phyloP scores from a whole-genome alignment of 495 filamentous ascomycete genomes.

The Penicillium silybi region DNA sequence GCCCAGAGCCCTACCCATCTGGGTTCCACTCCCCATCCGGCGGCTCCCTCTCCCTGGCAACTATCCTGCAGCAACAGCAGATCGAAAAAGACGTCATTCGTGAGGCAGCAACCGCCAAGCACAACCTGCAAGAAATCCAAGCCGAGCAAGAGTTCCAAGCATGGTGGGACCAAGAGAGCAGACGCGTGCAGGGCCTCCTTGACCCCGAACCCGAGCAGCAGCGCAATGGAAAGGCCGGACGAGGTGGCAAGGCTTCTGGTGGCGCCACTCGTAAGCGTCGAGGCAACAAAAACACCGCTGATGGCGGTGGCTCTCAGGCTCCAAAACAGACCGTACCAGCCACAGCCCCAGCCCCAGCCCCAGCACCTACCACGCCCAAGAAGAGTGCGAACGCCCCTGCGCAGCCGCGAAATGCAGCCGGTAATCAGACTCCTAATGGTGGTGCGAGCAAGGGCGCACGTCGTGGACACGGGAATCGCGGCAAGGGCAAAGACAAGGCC shows the following conservation, averaged over 20 bases:
- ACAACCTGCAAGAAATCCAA: slow-evolving; percentile 89
- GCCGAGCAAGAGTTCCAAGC: slow-evolving; percentile 94
- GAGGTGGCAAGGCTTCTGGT: slow-evolving; percentile 18
- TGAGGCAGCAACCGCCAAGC: slow-evolving; percentile 75
- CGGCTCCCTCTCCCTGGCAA: slow-evolving; percentile 69
- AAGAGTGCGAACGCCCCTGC: slow-evolving; percentile 6
- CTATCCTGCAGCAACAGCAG: slow-evolving; percentile 84
- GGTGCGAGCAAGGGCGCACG: slow-evolving; percentile 10
- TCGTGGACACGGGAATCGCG: slow-evolving; percentile 15
- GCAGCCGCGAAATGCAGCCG: slow-evolving; percentile 1
- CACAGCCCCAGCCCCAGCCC: not conserved
- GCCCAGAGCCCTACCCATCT: slow-evolving; percentile 37
- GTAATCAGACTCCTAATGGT: slow-evolving; percentile 1
- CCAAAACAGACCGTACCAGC: slow-evolving; percentile 1
- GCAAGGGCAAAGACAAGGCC: slow-evolving; percentile 12
- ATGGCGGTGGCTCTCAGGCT: slow-evolving; percentile 4
- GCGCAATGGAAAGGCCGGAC: slow-evolving; percentile 24
- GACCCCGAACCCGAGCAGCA: slow-evolving; percentile 48
- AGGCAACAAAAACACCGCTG: slow-evolving; percentile 20
- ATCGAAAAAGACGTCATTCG: slow-evolving; percentile 76
- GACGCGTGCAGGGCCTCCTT: slow-evolving; percentile 58
- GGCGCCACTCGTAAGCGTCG: slow-evolving; percentile 26
- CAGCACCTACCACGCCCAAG: slow-evolving; percentile 6
- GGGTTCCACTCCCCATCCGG: slow-evolving; percentile 44
- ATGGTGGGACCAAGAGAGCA: slow-evolving; percentile 95